Evolutionary conservation across 2,329 filamentous ascomycete genomes (phyloP), one percentile per base, ranked within the genome.

Genomic region (Cladorrhinum sp.): DNA sequence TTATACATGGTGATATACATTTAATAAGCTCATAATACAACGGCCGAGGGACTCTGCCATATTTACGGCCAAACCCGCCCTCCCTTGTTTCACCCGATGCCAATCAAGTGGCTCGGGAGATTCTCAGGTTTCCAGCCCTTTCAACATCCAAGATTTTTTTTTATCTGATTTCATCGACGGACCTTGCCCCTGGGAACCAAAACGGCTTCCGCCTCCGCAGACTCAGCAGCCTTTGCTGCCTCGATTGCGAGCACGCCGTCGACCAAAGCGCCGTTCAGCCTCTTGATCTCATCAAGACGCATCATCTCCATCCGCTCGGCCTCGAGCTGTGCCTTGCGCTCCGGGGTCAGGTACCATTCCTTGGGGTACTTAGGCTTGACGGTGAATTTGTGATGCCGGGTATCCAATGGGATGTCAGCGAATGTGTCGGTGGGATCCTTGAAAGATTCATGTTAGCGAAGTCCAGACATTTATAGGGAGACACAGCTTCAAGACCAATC

Each of bases 331-430:
- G 78, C 73, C 71, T 81, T 83, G 65, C 91, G 82, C 76, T 90
- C 80, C 52, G 84, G 77, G 1, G 89, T 93, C 81, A 99, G 77
- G 62, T 83, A 84, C 95, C 95, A 99, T 67, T 87, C 85, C 68
- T 86, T 82, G 1, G 95, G 95, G 75, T 97, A 98, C 65, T 80
- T 82, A 58, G 85, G 81, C 72, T 84, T 85, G 48, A 74, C 74
- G 79, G 89, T 90, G 64, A 83, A 80, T 70, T 84, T 87, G 79
- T 94, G 87, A 75, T 98, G 94, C 69, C 95, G 84, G 62, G 91
- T 88, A 72, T 99, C 93, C 54, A 98, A 82, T 1, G 95, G 94
- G 28, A 99, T 77, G 73, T 99, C 95, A 66, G 87, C 87, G 70
- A 98, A 97, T 10, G 84, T 90, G 68, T 99, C 94, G 39, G 78